Conservation (phyloP, 2,329 filamentous ascomycete species). For the Leptodontidium sp. region DNA sequence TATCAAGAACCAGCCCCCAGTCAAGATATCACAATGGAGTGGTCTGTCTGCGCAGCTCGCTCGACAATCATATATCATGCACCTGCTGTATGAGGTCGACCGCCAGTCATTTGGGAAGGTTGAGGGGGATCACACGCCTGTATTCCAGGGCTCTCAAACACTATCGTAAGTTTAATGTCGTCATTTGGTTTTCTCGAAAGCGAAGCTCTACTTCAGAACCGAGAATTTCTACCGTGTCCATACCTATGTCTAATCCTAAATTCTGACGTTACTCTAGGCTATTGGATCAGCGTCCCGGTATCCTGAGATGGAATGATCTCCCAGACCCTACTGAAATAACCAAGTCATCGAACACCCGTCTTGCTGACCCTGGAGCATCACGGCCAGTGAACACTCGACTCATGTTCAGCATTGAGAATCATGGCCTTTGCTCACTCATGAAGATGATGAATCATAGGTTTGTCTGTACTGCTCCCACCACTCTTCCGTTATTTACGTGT, state of each 20-base stretch:
- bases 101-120: constrained; percentile 57
- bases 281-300: constrained; percentile 55
- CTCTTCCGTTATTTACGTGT: constrained; percentile 21
- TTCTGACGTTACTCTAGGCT: constrained; percentile 34
- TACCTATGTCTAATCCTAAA: neutral
- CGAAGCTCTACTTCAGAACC: neutral
- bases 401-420: constrained; percentile 43
- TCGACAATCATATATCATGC: constrained; percentile 65
- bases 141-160: neutral
- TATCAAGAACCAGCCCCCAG: constrained; percentile 34
- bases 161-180: neutral
- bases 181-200: neutral
- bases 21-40: constrained; percentile 52
- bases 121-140: constrained; percentile 11
- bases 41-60: constrained; percentile 62
- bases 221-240: neutral
- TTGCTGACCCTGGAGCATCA: constrained; percentile 60
- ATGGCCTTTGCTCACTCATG: constrained; percentile 57
- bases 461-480: constrained; percentile 31
- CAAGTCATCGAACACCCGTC: constrained; percentile 29
- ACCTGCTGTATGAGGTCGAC: constrained; percentile 62
- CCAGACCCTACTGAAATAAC: constrained; percentile 58
- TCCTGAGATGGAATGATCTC: constrained; percentile 66
- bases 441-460: constrained; percentile 62
- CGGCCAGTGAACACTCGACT: constrained; percentile 44